Evolutionary conservation across 78 protist species (phyloP), one percentile per base, ranked within the genome.

Genomic region (Emiliania huxleyi): DNA sequence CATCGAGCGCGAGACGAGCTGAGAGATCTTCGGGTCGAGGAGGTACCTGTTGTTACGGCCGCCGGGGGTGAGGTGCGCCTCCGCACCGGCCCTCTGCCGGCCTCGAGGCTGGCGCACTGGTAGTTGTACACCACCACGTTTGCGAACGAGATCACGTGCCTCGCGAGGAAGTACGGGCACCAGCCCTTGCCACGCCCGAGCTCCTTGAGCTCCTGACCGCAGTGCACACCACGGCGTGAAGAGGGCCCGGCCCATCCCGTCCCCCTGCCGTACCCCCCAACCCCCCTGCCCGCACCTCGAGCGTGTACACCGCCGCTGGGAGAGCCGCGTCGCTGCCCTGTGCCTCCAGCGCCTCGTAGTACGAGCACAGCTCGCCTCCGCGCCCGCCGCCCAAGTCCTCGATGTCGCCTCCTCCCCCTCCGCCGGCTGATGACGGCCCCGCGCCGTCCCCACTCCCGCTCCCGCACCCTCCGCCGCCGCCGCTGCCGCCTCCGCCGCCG

Each of bases 161-260:
- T 94, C 4, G 99, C 94, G 46, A 97, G n/a, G 69, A 95, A 98
- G 94, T 98, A 98, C 0, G 99, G 99, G 79, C 99, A 98, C 93
- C 87, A 84, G 62, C 71, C 49, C 19, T 56, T 0, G 25, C 21
- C n/a, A 0, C 56, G 43, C 49, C 91, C 99, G 25, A 93, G 89
- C 42, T 88, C 96, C 37, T 83, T 71, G 29, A 99, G 12, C 93
- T 97, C 98, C 18, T n/a, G n/a, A n/a, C 95, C 98, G 0, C 98
- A 25, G 98, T 83, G 87, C 97, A 97, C 12, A 98, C 96, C 2
- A 99, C 99, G 48, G 23, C 38, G n/a, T 23, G 40, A 5, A 12
- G 26, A 12, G 56, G 26, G 56, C 56, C 56, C 56, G 56, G 12
- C 26, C 26, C 56, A 18, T 12, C 5, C 26, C 56, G 56, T 49